Percentiles rank a stretch among this genome's conserved stretches.
Evolutionary conservation across 176 grass and related monocot species (phyloP).

Genomic region (Cenchrus fungigraminus): DNA sequence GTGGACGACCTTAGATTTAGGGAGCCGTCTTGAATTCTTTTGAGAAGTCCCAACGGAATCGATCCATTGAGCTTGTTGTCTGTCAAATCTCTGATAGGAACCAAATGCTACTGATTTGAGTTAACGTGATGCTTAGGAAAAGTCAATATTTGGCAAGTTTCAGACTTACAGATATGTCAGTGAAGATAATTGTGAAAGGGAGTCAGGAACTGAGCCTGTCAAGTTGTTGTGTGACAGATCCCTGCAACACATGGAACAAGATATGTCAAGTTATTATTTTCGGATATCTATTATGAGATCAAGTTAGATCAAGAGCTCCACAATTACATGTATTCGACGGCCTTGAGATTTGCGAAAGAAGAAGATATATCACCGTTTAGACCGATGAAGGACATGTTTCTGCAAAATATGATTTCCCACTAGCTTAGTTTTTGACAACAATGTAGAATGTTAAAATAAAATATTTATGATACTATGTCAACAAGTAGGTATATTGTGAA

Average conservation of each 20-base stretch:
- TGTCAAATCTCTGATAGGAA: constrained; percentile 55
- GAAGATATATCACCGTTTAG: constrained; percentile 53
- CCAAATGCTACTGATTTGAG: background rate
- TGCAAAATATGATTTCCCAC: constrained; percentile 20
- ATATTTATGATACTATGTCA: too few relatives aligned
- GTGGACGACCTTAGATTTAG: constrained; percentile 43
- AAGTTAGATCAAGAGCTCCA: background rate
- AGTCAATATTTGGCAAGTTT: background rate
- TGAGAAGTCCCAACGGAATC: constrained; percentile 50
- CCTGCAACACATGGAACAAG: constrained; percentile 24
- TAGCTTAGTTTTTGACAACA: too few relatives aligned
- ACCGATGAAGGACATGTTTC: constrained; percentile 51
- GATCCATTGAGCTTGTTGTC: constrained; percentile 50
- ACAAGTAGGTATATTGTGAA: too few relatives aligned
- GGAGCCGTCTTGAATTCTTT: constrained; percentile 48
- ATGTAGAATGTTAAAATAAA: too few relatives aligned
- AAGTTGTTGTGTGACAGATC: constrained; percentile 64
- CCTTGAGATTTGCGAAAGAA: constrained; percentile 52
- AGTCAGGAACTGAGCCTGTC: background rate
- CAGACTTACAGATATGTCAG: constrained; percentile 58
- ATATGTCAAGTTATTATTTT: background rate
- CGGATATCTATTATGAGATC: background rate
- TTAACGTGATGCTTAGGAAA: background rate
- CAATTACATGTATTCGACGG: constrained; percentile 54
- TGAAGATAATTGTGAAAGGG: constrained; percentile 39